Percentiles rank a stretch among this genome's conserved stretches.
phyloP scores from a whole-genome alignment of 345 rosid species.

The Streptanthus diversifolius region DNA sequence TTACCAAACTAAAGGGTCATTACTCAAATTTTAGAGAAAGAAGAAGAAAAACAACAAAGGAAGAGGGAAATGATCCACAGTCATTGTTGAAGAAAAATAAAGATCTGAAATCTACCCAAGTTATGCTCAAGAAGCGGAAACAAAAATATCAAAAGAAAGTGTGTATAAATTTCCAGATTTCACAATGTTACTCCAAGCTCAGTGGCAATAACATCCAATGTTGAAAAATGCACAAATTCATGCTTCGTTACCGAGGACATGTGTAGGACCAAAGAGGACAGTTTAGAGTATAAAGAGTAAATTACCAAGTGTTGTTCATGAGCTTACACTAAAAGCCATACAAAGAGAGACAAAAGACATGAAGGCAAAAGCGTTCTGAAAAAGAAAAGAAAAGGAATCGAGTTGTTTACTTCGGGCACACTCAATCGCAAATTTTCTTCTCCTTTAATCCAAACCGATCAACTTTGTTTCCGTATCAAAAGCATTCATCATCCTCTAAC shows the following conservation, averaged over 20 bases:
- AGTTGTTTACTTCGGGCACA: slow-evolving; percentile 19
- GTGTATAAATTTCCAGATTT: neutral
- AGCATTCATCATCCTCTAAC: neutral
- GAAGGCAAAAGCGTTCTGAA: neutral
- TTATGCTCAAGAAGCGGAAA: neutral
- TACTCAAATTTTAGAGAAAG: neutral
- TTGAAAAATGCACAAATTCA: too few relatives aligned
- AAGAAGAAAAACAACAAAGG: neutral
- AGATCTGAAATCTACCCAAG: neutral
- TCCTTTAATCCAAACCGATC: neutral
- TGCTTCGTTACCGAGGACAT: slow-evolving; percentile 8
- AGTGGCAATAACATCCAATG: too few relatives aligned
- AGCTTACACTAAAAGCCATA: neutral
- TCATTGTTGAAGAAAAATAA: neutral
- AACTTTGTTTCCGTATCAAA: slow-evolving; percentile 13
- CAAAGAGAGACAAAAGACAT: neutral
- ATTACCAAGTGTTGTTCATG: slow-evolving; percentile 7
- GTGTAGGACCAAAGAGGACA: slow-evolving; percentile 28
- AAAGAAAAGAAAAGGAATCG: slow-evolving; percentile 7
- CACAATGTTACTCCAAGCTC: slow-evolving; percentile 1
- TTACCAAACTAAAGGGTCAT: neutral
- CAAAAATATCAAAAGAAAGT: neutral
- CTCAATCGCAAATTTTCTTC: slow-evolving; percentile 7
- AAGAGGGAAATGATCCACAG: neutral
- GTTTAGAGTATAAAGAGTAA: slow-evolving; percentile 13